Evolutionary conservation across 2,329 filamentous ascomycete genomes (phyloP).

Genomic region (Purpureocillium lavendulum): DNA sequence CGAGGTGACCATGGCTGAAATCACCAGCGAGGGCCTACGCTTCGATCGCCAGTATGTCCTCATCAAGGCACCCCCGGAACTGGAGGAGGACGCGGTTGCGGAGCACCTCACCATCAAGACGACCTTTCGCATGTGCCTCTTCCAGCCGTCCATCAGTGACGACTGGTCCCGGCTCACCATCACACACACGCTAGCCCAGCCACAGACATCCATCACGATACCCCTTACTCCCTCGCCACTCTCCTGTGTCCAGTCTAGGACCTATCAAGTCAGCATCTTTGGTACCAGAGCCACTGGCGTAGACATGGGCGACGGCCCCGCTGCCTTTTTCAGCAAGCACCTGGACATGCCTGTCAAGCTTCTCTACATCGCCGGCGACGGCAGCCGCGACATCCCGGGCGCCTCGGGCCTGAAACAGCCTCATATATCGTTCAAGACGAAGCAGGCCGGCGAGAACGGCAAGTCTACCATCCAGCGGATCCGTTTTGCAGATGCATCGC

Average conservation of each 20-base stretch:
- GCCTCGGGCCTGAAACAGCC: neutral
- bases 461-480: conserved; percentile 8
- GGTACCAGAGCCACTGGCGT: conserved; percentile 9
- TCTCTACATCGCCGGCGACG: conserved; percentile 8
- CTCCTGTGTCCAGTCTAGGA: conserved; percentile 5
- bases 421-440: conserved; percentile 4
- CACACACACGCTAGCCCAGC: conserved; percentile 5
- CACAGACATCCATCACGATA: conserved; percentile 9
- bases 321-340: conserved; percentile 11
- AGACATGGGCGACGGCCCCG: conserved; percentile 10
- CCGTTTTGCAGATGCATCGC: conserved; percentile 11
- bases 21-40: conserved; percentile 11
- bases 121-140: conserved; percentile 7
- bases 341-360: conserved; percentile 8
- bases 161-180: conserved; percentile 11
- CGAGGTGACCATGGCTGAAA: conserved; percentile 10
- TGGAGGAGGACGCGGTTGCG: conserved; percentile 1
- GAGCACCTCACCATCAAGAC: conserved; percentile 11
- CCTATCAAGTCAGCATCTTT: conserved; percentile 11
- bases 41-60: conserved; percentile 12
- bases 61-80: conserved; percentile 4
- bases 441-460: conserved; percentile 1
- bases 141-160: conserved; percentile 10
- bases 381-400: conserved; percentile 10
- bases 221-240: conserved; percentile 11